Base-by-base conservation (phyloP, 225 moss, liverwort and hornwort genomes). In the Bryum argenteum region DNA sequence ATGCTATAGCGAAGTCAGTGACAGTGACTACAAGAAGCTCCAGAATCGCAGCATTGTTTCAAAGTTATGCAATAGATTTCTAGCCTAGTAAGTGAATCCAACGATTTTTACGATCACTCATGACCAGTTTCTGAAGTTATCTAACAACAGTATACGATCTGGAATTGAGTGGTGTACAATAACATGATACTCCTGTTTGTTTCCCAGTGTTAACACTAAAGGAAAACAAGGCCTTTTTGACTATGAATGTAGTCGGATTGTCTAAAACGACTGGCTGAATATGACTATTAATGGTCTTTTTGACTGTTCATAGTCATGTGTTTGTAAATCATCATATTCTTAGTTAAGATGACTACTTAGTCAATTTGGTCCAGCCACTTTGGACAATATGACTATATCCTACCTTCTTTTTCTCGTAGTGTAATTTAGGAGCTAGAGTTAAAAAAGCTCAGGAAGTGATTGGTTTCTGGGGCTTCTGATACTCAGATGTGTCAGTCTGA, bases 11-110 rank as follows among this genome's bases (percentile, higher is more conserved):
- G 19, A 6, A 37, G 48, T 48, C 74, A 38, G 21, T 20, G 68
- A 63, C 56, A 38, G 61, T 60, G 68, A 73, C 51, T 69, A 51
- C n/a, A 58, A 58, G 42, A 37, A 63, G 33, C 33, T 4, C 33
- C 33, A 33, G 33, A 5, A 2, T 6, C 33, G 33, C 33, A 33
- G 33, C 33, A 33, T 33, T 33, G 33, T 33, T 5, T 5, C 33
- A 33, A 33, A 33, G 33, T 5, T 33, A 33, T n/a, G 33, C 33
- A 33, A 33, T 33, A 33, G 33, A 33, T 33, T 59, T 75, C 44
- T 70, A 38, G 23, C 14, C 33, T 22, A 59, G 64, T 11, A 15
- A 18, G 20, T 63, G 14, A 41, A 68, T 33, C 15, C 54, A 52
- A 68, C 16, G 42, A 37, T 52, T 47, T 59, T 66, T 20, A 54